These are phyloP conservation scores for Taphrina pruni DNA, from an alignment of 1,139 yeast species.

Conservation along the genomic window DNA sequence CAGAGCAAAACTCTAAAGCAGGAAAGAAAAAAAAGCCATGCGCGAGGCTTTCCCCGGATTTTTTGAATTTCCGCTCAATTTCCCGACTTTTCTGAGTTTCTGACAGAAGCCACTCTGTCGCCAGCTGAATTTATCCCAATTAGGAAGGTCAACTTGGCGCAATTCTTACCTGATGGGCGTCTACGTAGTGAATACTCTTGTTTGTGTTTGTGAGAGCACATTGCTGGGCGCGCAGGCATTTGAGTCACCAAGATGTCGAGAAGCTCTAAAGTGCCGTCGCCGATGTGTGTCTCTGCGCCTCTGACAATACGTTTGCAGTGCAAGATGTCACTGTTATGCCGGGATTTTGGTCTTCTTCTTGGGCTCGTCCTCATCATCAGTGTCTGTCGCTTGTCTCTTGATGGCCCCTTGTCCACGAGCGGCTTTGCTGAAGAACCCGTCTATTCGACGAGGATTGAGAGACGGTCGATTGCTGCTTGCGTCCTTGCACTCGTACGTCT, in stretches of 20 bases:
- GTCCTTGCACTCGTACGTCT: slow-evolving; percentile 20
- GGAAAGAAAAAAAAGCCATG: neutral
- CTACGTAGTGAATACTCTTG: no score
- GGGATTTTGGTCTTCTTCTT: neutral
- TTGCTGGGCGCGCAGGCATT: no score
- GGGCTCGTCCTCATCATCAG: slow-evolving; percentile 24
- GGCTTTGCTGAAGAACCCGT: slow-evolving; percentile 35
- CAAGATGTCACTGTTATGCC: neutral
- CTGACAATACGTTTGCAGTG: neutral
- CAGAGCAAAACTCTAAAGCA: neutral
- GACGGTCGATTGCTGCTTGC: slow-evolving; percentile 39
- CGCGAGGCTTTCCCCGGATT: slow-evolving; percentile 3
- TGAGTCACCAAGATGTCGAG: no score
- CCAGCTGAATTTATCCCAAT: neutral
- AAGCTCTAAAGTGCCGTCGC: no score
- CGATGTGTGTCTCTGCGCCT: no score
- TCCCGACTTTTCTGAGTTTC: neutral
- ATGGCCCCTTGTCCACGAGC: slow-evolving; percentile 35
- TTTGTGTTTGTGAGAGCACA: no score
- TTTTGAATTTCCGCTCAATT: slow-evolving; percentile 1
- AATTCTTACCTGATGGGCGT: no score
- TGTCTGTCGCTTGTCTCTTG: slow-evolving; percentile 26
- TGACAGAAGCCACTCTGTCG: no score
- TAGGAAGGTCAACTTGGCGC: neutral
- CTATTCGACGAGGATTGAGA: slow-evolving; percentile 30